Conservation (phyloP, 768 basidiomycete species). For the Tylopilus balloui region DNA sequence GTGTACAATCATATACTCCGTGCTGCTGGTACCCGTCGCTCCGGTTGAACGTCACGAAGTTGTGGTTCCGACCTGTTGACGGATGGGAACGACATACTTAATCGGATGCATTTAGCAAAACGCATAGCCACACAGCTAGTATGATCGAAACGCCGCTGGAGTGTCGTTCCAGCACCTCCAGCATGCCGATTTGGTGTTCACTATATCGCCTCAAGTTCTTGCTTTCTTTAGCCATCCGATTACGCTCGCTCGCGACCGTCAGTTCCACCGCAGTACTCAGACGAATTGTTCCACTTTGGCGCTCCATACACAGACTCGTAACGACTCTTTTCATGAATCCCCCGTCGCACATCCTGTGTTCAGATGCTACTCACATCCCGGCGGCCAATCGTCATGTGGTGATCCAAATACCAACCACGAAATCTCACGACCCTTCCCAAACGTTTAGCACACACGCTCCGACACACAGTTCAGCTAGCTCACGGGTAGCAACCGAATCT, state of each 20-base stretch:
- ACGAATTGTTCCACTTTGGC: background rate
- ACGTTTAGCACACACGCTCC: background rate
- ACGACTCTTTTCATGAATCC: background rate
- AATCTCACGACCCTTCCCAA: background rate
- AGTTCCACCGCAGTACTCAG: background rate
- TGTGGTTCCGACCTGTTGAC: no score
- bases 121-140: no score
- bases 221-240: background rate
- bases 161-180: background rate
- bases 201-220: background rate
- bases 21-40: no score
- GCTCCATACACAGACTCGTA: background rate
- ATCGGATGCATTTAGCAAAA: no score
- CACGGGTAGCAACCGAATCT: background rate
- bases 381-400: no score
- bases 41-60: no score
- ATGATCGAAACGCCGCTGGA: no score
- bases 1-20: no score
- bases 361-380: background rate
- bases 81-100: no score
- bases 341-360: background rate
- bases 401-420: background rate
- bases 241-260: background rate
- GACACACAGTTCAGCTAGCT: background rate
- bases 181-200: background rate